Percentiles rank a stretch among this genome's conserved stretches.
These are phyloP conservation scores for Stachybotrys chlorohalonatus DNA, from an alignment of 2,329 filamentous ascomycete species.

Conservation along the genomic window DNA sequence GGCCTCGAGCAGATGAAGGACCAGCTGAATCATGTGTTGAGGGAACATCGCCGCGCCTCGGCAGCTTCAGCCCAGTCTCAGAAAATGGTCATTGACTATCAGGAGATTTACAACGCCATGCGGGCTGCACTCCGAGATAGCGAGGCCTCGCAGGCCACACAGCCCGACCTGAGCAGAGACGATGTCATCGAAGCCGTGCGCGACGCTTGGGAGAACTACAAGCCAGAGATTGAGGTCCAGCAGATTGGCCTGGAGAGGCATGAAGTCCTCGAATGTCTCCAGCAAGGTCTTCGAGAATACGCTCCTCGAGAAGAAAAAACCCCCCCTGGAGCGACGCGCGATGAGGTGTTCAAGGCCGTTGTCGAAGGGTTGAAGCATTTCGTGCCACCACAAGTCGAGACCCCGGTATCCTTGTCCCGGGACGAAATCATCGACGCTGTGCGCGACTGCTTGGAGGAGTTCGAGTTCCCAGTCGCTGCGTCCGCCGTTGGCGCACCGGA, in stretches of 20 bases:
- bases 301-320: slow-evolving; percentile 38
- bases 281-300: slow-evolving; percentile 77
- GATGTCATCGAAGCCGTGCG: slow-evolving; percentile 80
- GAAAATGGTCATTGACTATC: slow-evolving; percentile 58
- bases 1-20: slow-evolving; percentile 74
- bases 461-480: slow-evolving; percentile 62
- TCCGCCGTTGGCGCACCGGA: slow-evolving; percentile 39
- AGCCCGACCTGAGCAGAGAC: slow-evolving; percentile 55
- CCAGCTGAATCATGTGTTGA: slow-evolving; percentile 72
- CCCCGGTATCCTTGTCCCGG: slow-evolving; percentile 59
- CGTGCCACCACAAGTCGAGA: slow-evolving; percentile 61
- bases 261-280: slow-evolving; percentile 78
- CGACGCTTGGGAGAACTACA: slow-evolving; percentile 90
- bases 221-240: slow-evolving; percentile 84
- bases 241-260: slow-evolving; percentile 86
- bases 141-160: slow-evolving; percentile 29
- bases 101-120: slow-evolving; percentile 80
- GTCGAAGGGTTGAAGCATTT: slow-evolving; percentile 81
- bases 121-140: slow-evolving; percentile 63
- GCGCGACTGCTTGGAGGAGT: slow-evolving; percentile 76
- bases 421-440: slow-evolving; percentile 81
- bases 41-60: slow-evolving; percentile 64
- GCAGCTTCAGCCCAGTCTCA: slow-evolving; percentile 53
- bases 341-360: slow-evolving; percentile 78
- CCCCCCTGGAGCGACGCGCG: slow-evolving; percentile 58